Evolutionary conservation across 2,329 filamentous ascomycete species (phyloP).

Genomic region (Colletotrichum destructivum): DNA sequence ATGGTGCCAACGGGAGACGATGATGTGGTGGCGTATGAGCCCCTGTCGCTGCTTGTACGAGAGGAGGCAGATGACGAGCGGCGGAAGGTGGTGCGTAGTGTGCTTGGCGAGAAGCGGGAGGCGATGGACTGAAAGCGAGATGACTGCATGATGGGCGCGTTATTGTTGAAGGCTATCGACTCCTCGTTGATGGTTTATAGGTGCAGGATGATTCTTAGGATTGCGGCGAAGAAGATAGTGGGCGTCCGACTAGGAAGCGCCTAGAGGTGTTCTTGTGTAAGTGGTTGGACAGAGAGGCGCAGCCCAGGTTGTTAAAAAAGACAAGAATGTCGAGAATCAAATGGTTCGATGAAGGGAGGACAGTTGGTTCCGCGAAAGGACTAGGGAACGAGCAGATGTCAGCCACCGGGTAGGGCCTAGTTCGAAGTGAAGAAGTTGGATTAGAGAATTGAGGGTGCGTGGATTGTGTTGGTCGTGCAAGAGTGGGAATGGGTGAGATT

Average conservation of each 20-base stretch:
- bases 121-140: conserved; percentile 66
- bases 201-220: not conserved
- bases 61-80: conserved; percentile 65
- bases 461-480: not conserved
- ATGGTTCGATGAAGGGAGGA: conserved; percentile 51
- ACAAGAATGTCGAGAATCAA: conserved; percentile 47
- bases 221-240: not conserved
- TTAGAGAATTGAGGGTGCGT: not conserved
- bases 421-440: not conserved
- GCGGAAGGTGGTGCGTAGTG: conserved; percentile 67
- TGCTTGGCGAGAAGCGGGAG: conserved; percentile 65
- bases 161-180: not conserved
- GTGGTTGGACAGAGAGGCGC: conserved; percentile 48
- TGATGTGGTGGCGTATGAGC: conserved; percentile 61
- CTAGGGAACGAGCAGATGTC: conserved; percentile 27
- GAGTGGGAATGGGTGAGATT: conserved; percentile 19
- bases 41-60: conserved; percentile 56
- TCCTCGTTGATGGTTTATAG: not conserved
- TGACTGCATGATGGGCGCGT: conserved; percentile 60
- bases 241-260: not conserved
- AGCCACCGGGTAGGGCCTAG: conserved; percentile 11
- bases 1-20: conserved; percentile 65
- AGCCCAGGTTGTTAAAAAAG: conserved; percentile 48
- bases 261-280: not conserved
- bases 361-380: conserved; percentile 47